These are phyloP conservation scores for Pneumocystis canis DNA, from an alignment of 1,139 yeast species.

Conservation along the genomic window DNA sequence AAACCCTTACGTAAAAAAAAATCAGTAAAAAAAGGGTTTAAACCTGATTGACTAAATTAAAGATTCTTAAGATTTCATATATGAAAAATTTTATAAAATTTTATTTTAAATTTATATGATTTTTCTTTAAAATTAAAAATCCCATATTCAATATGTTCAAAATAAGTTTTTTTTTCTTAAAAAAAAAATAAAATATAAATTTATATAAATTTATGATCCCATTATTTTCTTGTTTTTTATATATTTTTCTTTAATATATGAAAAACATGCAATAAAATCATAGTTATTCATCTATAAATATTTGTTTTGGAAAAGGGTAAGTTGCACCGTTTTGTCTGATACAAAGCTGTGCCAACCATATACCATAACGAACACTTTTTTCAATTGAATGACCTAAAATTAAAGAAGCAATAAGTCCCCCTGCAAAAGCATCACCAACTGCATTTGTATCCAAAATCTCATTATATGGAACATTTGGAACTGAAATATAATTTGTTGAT, in stretches of 20 bases:
- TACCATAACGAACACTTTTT: conserved; percentile 68
- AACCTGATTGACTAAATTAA: not conserved
- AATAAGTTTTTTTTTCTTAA: too few species aligned
- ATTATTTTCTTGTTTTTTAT: conserved; percentile 12
- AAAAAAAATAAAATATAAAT: too few species aligned
- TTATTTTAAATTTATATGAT: too few species aligned
- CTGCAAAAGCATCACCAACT: conserved; percentile 99
- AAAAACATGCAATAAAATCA: not conserved
- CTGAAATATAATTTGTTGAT: conserved; percentile 44
- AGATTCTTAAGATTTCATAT: too few species aligned
- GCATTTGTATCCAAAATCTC: conserved; percentile 88
- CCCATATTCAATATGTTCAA: too few species aligned
- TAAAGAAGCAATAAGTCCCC: conserved; percentile 86
- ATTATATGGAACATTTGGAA: conserved; percentile 49
- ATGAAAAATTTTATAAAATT: too few species aligned
- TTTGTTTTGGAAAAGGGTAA: conserved; percentile 69
- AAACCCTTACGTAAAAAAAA: not conserved
- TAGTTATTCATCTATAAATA: conserved; percentile 27
- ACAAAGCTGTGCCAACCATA: conserved; percentile 89
- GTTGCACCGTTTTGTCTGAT: conserved; percentile 91
- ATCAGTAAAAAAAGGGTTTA: too few species aligned
- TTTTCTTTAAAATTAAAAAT: too few species aligned
- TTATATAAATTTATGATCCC: too few species aligned
- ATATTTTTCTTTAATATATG: conserved; percentile 8
- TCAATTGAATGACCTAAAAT: conserved; percentile 54